Base-by-base conservation (phyloP, 306 rosid genomes). In the Luffa acutangula region DNA sequence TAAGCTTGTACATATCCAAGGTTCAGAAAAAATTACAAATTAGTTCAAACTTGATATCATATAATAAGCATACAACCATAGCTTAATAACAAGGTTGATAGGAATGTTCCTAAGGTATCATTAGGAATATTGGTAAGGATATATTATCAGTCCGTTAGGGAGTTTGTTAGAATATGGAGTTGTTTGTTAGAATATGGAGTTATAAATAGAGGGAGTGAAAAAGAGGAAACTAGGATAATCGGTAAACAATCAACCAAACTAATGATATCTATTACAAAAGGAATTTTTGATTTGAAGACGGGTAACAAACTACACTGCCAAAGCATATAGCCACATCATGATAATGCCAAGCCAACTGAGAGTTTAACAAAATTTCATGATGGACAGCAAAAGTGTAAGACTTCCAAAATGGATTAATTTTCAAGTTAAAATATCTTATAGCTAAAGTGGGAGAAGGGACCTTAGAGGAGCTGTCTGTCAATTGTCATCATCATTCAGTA, bases 401-500 rank as follows among this genome's bases (percentile, higher is more conserved):
- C 11, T 66, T 39, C 51, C 31, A 33, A 64, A 7, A 33, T 33
- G 71, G 43, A 64, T 34, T 64, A 64, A 64, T 12, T 13, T 64
- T 64, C 15, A 20, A 59, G 66, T 25, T 25, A 25, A 15, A 25
- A 20, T 59, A 1, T 25, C 31, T 7, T 7, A 39, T 21, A 25
- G 18, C 12, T 43, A 15, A 10, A 79, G 56, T 62, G 5, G 12
- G 49, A 70, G 20, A 76, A 58, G 20, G 5, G 78, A 81, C 97
- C 89, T 93, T 89, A 70, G 91, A 91, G 76, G 76, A 78, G 73
- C 73, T 87, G 85, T 42, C 85, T 86, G 85, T 83, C 86, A 17
- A 87, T 86, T 86, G 85, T 83, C 86, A 17, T 88, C 90, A 42
- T 93, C 91, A 41, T 82, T 87, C 89, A 85, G 83, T 75, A 93